phyloP scores from a whole-genome alignment of 305 asterid genomes.

The Plantago coronopus region DNA sequence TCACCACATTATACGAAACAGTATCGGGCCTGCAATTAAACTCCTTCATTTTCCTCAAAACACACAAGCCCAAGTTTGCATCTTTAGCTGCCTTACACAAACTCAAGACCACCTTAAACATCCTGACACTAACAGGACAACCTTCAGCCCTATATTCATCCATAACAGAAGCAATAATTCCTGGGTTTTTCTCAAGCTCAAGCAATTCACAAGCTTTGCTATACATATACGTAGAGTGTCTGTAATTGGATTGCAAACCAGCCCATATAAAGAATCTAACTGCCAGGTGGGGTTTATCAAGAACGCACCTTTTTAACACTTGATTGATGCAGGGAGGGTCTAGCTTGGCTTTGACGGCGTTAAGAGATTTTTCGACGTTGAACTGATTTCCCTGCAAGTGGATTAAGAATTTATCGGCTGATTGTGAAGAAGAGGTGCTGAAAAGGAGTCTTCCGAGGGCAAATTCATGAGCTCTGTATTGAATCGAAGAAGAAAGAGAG shows the following conservation, averaged over 20 bases:
- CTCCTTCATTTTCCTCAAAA: conserved; percentile 74
- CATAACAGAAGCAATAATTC: conserved; percentile 40
- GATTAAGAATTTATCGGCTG: conserved; percentile 43
- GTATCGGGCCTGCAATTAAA: conserved; percentile 65
- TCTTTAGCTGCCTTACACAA: conserved; percentile 74
- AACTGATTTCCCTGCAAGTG: conserved; percentile 38
- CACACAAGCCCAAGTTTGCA: conserved; percentile 60
- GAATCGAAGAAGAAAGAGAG: conserved; percentile 18
- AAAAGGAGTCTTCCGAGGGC: conserved; percentile 21
- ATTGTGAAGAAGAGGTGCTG: conserved; percentile 36
- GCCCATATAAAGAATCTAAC: conserved; percentile 86
- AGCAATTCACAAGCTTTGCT: conserved; percentile 57
- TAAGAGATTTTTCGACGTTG: conserved; percentile 45
- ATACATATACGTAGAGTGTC: conserved; percentile 54
- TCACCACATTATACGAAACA: conserved; percentile 60
- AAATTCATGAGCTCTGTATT: conserved; percentile 24
- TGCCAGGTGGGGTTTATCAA: conserved; percentile 54
- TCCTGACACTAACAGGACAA: conserved; percentile 40
- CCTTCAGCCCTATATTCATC: conserved; percentile 54
- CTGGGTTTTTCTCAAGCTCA: conserved; percentile 42
- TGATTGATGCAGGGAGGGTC: conserved; percentile 47
- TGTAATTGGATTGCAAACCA: conserved; percentile 54
- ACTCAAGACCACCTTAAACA: conserved; percentile 71
- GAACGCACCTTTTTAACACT: conserved; percentile 50
- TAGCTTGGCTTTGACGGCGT: conserved; percentile 40